Evolutionary conservation across 805 yeast species (phyloP).

Genomic region (Candida khao-thaluensis): DNA sequence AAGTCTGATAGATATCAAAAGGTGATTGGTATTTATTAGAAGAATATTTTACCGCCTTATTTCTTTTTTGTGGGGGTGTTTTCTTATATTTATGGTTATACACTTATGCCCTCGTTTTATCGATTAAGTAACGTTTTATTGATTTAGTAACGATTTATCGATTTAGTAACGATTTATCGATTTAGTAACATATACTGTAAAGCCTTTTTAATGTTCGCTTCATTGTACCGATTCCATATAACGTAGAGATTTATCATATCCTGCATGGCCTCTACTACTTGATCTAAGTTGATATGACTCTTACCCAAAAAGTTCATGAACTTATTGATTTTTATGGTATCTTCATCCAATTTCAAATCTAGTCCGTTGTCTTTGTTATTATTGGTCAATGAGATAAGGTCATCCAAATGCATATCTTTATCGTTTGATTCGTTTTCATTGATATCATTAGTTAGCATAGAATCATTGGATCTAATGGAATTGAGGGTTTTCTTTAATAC

Average conservation of each 20-base stretch:
- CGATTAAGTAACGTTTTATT: too few species aligned
- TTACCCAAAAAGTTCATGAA: slow-evolving; percentile 68
- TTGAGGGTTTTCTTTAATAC: slow-evolving; percentile 48
- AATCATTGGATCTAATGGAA: slow-evolving; percentile 15
- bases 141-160: too few species aligned
- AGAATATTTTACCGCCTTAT: too few species aligned
- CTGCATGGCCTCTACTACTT: slow-evolving; percentile 79
- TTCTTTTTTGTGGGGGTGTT: too few species aligned
- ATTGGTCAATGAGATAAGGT: background rate
- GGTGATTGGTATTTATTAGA: too few species aligned
- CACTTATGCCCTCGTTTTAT: too few species aligned
- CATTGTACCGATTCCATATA: slow-evolving; percentile 85
- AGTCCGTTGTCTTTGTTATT: slow-evolving; percentile 1
- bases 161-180: slow-evolving; percentile 28
- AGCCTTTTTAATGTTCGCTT: slow-evolving; percentile 51
- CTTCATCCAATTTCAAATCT: slow-evolving; percentile 30
- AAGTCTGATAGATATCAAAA: too few species aligned
- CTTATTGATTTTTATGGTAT: slow-evolving; percentile 48
- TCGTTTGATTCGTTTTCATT: slow-evolving; percentile 12
- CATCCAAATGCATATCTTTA: slow-evolving; percentile 1
- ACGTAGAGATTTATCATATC: slow-evolving; percentile 80
- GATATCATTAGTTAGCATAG: slow-evolving; percentile 1
- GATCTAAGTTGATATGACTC: slow-evolving; percentile 73
- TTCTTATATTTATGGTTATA: too few species aligned
- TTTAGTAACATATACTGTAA: slow-evolving; percentile 43